Conservation (phyloP, 2,329 filamentous ascomycete species). For the Chaetomiaceae sp. region DNA sequence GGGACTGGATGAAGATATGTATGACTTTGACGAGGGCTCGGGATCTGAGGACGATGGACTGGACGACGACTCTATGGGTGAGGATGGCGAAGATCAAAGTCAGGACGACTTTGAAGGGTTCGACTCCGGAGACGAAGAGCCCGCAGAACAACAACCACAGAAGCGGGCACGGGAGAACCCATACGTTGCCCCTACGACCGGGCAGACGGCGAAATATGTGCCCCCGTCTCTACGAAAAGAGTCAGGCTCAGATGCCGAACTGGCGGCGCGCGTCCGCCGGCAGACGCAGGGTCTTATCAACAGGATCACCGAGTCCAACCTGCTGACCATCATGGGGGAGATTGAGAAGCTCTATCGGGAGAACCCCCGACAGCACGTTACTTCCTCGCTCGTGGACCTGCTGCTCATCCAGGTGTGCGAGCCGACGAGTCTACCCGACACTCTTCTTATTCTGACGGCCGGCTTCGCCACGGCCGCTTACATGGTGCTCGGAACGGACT, state of each 20-base stretch:
- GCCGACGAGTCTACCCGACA: slow-evolving; percentile 72
- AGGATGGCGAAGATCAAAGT: slow-evolving; percentile 25
- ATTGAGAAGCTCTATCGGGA: slow-evolving; percentile 79
- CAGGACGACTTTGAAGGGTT: slow-evolving; percentile 25
- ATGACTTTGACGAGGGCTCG: slow-evolving; percentile 26
- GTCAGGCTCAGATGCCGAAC: slow-evolving; percentile 60
- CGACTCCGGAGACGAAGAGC: slow-evolving; percentile 12
- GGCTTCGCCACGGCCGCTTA: slow-evolving; percentile 87
- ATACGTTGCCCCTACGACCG: slow-evolving; percentile 67
- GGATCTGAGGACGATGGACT: slow-evolving; percentile 22
- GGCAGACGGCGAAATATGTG: slow-evolving; percentile 67
- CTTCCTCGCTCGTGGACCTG: slow-evolving; percentile 70
- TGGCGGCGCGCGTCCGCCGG: slow-evolving; percentile 63
- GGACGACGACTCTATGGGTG: slow-evolving; percentile 26
- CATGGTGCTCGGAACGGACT: slow-evolving; percentile 80
- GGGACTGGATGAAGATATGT: slow-evolving; percentile 26
- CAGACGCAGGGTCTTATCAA: slow-evolving; percentile 88
- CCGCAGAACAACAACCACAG: slow-evolving; percentile 27
- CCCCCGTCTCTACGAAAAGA: slow-evolving; percentile 75
- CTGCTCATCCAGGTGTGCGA: slow-evolving; percentile 77
- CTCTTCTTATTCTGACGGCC: slow-evolving; percentile 84
- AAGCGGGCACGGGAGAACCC: slow-evolving; percentile 71
- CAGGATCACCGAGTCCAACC: slow-evolving; percentile 83
- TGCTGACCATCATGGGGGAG: slow-evolving; percentile 76
- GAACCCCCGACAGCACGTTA: slow-evolving; percentile 84